phyloP scores from a whole-genome alignment of 805 yeast genomes.

The Hanseniaspora occidentalis region DNA sequence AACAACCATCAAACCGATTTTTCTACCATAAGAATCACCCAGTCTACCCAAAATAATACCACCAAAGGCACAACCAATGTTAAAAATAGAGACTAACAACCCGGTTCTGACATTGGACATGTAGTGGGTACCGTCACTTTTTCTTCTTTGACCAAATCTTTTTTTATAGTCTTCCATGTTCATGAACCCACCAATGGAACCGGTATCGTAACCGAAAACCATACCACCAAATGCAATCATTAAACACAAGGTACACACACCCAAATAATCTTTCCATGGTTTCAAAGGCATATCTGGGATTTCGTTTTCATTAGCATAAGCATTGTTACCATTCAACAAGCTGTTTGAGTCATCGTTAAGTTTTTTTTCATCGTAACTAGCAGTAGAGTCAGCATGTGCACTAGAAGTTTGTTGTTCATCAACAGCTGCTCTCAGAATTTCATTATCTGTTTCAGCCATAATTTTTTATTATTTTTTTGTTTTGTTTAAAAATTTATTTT shows the following conservation, averaged over 20 bases:
- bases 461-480: too few relatives aligned
- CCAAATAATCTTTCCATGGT: slow-evolving; percentile 14
- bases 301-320: too few relatives aligned
- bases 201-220: slow-evolving; percentile 69
- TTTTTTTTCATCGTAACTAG: too few relatives aligned
- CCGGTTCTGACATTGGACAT: slow-evolving; percentile 39
- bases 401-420: too few relatives aligned
- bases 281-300: too few relatives aligned
- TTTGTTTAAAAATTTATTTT: too few relatives aligned
- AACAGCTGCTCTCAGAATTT: too few relatives aligned
- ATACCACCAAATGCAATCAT: slow-evolving; percentile 56
- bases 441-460: too few relatives aligned
- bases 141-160: slow-evolving; percentile 38
- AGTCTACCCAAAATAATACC: slow-evolving; percentile 43
- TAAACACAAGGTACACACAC: slow-evolving; percentile 17
- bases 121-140: slow-evolving; percentile 26
- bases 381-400: too few relatives aligned
- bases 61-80: slow-evolving; percentile 62
- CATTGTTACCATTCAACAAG: too few relatives aligned
- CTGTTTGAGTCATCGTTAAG: too few relatives aligned
- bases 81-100: slow-evolving; percentile 43
- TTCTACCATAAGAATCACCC: slow-evolving; percentile 52
- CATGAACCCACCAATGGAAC: slow-evolving; percentile 63
- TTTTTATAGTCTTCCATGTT: slow-evolving; percentile 42
- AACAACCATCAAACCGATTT: slow-evolving; percentile 39